Evolutionary conservation across 441 rosid genomes (phyloP), one percentile per base, ranked within the genome.

Genomic region (Euphorbia celastroides): DNA sequence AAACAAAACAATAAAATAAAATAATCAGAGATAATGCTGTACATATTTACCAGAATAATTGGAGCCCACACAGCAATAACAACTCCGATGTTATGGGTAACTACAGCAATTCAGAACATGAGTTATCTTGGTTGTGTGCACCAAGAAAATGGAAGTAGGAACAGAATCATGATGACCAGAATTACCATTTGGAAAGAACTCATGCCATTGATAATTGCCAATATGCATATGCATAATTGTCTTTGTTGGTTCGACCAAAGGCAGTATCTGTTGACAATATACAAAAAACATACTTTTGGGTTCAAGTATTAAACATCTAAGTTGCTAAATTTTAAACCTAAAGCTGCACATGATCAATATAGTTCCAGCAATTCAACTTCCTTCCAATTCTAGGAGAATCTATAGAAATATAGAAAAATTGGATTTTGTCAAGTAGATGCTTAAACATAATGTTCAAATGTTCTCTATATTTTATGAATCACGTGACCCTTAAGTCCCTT

Each of bases 1-100:
- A 28, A 10, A 63, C 50, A 57, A 52, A 48, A 48, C 17, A 48
- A 2, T 42, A 5, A 10, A 13, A 46, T 46, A 46, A 38, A 38
- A 9, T 9, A 38, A 31, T 10, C 5, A 26, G 25, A 69, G 5
- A 46, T 34, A 28, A 42, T 23, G 50, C 50, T 60, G 60, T 75
- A 36, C 34, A 79, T n/a, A n/a, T 90, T 85, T 80, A 95, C 99
- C 87, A 95, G 80, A 72, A 87, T 79, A 69, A 95, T 74, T 14
- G 98, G 99, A 69, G 95, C 86, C 99, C 99, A 95, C 77, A 95
- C 85, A 57, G 98, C 88, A 77, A 95, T 85, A 34, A 95, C 78
- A 44, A 92, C 90, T 46, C 97, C 97, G 25, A 88, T 84, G 83
- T 95, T 95, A 74, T 83, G 78, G 64, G 87, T 80, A 70, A 74